Evolutionary conservation across 768 basidiomycete genomes (phyloP).

Genomic region (Mycena vulgaris): DNA sequence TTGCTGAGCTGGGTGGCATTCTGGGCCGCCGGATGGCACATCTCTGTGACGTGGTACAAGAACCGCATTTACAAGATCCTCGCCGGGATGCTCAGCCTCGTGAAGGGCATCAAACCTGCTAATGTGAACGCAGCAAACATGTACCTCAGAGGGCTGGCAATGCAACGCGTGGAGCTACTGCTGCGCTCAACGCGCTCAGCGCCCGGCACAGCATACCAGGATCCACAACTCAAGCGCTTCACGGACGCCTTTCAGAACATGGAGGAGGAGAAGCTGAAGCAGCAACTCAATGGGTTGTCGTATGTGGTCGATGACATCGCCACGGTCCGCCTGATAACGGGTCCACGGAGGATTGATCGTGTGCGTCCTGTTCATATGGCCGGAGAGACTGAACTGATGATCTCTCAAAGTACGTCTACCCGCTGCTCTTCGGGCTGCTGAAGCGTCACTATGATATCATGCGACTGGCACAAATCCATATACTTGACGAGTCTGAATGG

Average conservation of each 20-base stretch:
- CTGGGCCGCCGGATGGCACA: slow-evolving; percentile 48
- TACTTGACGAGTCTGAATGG: slow-evolving; percentile 19
- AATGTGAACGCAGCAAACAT: slow-evolving; percentile 32
- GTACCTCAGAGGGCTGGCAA: slow-evolving; percentile 27
- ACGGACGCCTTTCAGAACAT: background rate
- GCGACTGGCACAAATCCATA: slow-evolving; percentile 29
- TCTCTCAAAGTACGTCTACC: slow-evolving; percentile 25
- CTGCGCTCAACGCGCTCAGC: slow-evolving; percentile 39
- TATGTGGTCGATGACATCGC: slow-evolving; percentile 37
- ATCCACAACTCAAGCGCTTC: slow-evolving; percentile 19
- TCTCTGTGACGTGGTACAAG: slow-evolving; percentile 40
- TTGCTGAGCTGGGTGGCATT: slow-evolving; percentile 49
- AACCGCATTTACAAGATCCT: slow-evolving; percentile 40
- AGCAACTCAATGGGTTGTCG: slow-evolving; percentile 22
- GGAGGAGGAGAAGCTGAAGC: slow-evolving; percentile 35
- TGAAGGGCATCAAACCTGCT: slow-evolving; percentile 25
- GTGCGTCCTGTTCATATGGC: no score
- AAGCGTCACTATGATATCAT: slow-evolving; percentile 36
- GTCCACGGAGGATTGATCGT: slow-evolving; percentile 40
- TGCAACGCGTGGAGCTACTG: slow-evolving; percentile 38
- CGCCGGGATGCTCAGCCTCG: slow-evolving; percentile 24
- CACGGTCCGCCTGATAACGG: slow-evolving; percentile 40
- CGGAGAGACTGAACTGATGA: no score
- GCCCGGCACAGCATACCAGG: slow-evolving; percentile 3
- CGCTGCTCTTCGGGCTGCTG: slow-evolving; percentile 26